Percentiles rank a stretch among this genome's conserved stretches.
These are phyloP conservation scores for Leccinum rimulosum DNA, from an alignment of 768 basidiomycete species.

Conservation along the genomic window DNA sequence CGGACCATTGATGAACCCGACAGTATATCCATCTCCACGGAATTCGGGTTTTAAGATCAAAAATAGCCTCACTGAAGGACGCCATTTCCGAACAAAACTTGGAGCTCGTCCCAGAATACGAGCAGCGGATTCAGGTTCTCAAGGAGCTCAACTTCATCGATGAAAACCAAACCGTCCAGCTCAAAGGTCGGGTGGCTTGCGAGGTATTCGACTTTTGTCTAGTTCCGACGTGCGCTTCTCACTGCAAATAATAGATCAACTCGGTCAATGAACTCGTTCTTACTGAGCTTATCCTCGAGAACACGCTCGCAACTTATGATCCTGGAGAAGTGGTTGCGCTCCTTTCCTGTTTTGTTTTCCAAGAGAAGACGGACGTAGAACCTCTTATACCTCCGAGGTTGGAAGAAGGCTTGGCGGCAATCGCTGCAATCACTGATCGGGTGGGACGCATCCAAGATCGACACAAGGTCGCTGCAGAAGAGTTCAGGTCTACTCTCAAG, in stretches of 20 bases:
- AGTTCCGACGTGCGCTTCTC: neutral
- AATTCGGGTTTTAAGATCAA: conserved; percentile 68
- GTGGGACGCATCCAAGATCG: conserved; percentile 78
- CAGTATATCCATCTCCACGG: conserved; percentile 80
- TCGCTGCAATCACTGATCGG: conserved; percentile 73
- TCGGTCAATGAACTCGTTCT: conserved; percentile 96
- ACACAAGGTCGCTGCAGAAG: conserved; percentile 76
- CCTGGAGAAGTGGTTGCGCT: conserved; percentile 96
- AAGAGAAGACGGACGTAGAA: conserved; percentile 93
- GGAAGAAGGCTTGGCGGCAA: conserved; percentile 74
- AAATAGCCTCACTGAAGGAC: conserved; percentile 75
- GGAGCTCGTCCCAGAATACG: conserved; percentile 95
- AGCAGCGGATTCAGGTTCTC: conserved; percentile 88
- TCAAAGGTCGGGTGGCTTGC: conserved; percentile 98
- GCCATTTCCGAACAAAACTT: conserved; percentile 95
- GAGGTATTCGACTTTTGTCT: conserved; percentile 54
- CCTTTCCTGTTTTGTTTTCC: conserved; percentile 95
- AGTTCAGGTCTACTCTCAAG: conserved; percentile 77
- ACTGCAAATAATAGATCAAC: conserved; percentile 68
- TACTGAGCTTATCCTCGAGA: conserved; percentile 96
- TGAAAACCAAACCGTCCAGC: conserved; percentile 89
- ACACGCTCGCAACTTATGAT: conserved; percentile 84
- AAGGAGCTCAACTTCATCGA: conserved; percentile 92
- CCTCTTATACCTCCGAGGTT: conserved; percentile 79
- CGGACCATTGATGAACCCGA: conserved; percentile 8